A percentile compares a stretch with the other conserved stretches of the same genome.
Evolutionary conservation across 2,329 filamentous ascomycete genomes (phyloP).

Genomic region (Aureobasidium sp.): DNA sequence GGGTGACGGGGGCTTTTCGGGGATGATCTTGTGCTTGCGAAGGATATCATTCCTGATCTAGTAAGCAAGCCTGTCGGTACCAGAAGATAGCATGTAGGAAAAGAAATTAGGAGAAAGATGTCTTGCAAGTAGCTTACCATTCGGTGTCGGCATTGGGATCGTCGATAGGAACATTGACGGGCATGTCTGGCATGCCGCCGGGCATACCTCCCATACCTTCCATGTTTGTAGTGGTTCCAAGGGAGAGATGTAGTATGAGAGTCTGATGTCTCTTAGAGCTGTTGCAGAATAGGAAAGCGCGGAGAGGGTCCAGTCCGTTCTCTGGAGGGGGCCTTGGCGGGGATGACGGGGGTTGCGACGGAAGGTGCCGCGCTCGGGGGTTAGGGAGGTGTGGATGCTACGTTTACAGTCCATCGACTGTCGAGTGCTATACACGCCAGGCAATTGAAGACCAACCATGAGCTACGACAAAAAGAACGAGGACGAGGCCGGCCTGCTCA

Average conservation of each 20-base stretch:
- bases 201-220: constrained; percentile 8
- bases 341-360: constrained; percentile 3
- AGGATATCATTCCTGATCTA: constrained; percentile 86
- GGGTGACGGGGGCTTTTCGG: constrained; percentile 93
- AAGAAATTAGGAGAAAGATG: not conserved
- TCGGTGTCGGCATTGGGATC: constrained; percentile 96
- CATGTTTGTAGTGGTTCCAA: not conserved
- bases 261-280: no score
- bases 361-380: constrained; percentile 1
- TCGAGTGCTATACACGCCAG: not conserved
- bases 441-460: constrained; percentile 46
- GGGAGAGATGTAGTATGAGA: no score
- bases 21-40: constrained; percentile 90
- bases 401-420: not conserved
- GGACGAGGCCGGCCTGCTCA: constrained; percentile 90
- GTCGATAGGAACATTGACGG: constrained; percentile 75
- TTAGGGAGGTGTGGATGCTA: constrained; percentile 10
- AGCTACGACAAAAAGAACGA: constrained; percentile 99
- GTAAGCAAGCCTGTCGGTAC: not conserved
- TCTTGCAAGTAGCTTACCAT: constrained; percentile 53
- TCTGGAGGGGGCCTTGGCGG: not conserved
- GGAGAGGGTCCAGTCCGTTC: not conserved
- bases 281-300: not conserved
- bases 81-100: not conserved
- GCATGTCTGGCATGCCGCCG: constrained; percentile 38